Percentiles rank a stretch among this genome's conserved stretches.
Evolutionary conservation across 2,329 filamentous ascomycete species (phyloP).

Genomic region (Cadophora luteo-olivacea): DNA sequence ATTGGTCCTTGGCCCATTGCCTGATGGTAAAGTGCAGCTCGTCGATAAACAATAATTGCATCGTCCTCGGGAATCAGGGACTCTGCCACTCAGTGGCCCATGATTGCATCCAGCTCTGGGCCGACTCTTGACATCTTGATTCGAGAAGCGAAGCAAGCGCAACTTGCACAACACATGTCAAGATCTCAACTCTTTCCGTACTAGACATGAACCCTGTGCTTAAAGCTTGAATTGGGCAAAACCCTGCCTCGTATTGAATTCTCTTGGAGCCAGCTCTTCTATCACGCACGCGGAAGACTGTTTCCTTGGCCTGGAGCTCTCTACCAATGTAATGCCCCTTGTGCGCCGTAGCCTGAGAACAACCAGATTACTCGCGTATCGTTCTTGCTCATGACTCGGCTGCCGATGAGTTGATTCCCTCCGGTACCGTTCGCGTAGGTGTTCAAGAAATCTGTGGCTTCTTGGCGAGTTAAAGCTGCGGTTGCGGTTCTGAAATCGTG

Average conservation of each 20-base stretch:
- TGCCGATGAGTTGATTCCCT: background rate
- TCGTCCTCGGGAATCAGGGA: constrained; percentile 46
- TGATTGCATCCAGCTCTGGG: constrained; percentile 47
- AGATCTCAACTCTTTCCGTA: constrained; percentile 32
- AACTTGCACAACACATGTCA: constrained; percentile 52
- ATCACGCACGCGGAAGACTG: constrained; percentile 19
- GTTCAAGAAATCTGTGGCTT: background rate
- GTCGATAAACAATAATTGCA: constrained; percentile 44
- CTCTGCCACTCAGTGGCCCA: constrained; percentile 52
- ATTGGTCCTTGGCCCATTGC: constrained; percentile 10
- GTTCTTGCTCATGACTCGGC: constrained; percentile 7
- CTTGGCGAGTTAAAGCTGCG: constrained; percentile 28
- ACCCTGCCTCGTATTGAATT: constrained; percentile 28
- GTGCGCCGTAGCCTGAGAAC: constrained; percentile 36
- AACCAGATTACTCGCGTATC: constrained; percentile 24
- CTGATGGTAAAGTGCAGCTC: constrained; percentile 40
- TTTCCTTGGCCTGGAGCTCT: constrained; percentile 26
- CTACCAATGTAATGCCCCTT: constrained; percentile 33
- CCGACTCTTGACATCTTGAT: constrained; percentile 43
- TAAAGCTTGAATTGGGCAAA: constrained; percentile 36
- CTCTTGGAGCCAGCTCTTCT: constrained; percentile 16
- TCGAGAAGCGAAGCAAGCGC: constrained; percentile 50
- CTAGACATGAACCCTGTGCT: constrained; percentile 34
- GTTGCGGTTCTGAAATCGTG: constrained; percentile 44
- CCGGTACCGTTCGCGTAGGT: background rate